A percentile compares a stretch with the other conserved stretches of the same genome.
Evolutionary conservation across 2,329 filamentous ascomycete genomes (phyloP).

Genomic region (Alternaria solani): DNA sequence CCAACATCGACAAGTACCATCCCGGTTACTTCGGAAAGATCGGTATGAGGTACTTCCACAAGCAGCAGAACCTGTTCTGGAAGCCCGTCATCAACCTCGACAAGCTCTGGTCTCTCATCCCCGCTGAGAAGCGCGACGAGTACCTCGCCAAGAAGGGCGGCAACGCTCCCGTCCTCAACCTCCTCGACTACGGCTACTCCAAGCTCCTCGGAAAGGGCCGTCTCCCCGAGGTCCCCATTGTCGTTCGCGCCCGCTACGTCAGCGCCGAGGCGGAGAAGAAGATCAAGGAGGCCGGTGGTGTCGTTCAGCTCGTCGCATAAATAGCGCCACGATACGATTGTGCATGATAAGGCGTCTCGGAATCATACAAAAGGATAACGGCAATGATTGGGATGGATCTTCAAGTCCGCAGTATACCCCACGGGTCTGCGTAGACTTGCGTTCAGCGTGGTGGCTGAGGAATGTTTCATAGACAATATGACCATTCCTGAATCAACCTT

Average conservation of each 20-base stretch:
- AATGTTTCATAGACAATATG: slow-evolving; percentile 56
- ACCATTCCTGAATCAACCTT: slow-evolving; percentile 62
- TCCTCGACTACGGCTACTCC: slow-evolving; percentile 95
- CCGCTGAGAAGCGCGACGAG: slow-evolving; percentile 88
- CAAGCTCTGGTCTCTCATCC: slow-evolving; percentile 98
- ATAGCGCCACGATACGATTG: slow-evolving; percentile 20
- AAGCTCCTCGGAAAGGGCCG: slow-evolving; percentile 99
- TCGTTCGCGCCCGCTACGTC: slow-evolving; percentile 95
- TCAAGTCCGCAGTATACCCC: slow-evolving; percentile 38
- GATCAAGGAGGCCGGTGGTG: slow-evolving; percentile 97
- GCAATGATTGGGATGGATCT: slow-evolving; percentile 30
- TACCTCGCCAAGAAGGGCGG: slow-evolving; percentile 88
- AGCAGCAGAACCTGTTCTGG: slow-evolving; percentile 95
- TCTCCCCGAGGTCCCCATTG: slow-evolving; percentile 88
- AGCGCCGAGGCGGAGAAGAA: slow-evolving; percentile 97
- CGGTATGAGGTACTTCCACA: slow-evolving; percentile 69
- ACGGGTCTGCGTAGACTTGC: slow-evolving; percentile 30
- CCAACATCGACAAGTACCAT: slow-evolving; percentile 93
- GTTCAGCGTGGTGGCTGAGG: slow-evolving; percentile 62
- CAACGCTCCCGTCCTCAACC: slow-evolving; percentile 96
- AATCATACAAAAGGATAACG: slow-evolving; percentile 35
- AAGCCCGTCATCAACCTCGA: slow-evolving; percentile 99
- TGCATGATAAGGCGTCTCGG: slow-evolving; percentile 40
- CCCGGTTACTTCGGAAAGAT: slow-evolving; percentile 96
- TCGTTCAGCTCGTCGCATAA: slow-evolving; percentile 93